phyloP scores from a whole-genome alignment of 192 early-diverging fungal species.

The Linnemannia zychae region DNA sequence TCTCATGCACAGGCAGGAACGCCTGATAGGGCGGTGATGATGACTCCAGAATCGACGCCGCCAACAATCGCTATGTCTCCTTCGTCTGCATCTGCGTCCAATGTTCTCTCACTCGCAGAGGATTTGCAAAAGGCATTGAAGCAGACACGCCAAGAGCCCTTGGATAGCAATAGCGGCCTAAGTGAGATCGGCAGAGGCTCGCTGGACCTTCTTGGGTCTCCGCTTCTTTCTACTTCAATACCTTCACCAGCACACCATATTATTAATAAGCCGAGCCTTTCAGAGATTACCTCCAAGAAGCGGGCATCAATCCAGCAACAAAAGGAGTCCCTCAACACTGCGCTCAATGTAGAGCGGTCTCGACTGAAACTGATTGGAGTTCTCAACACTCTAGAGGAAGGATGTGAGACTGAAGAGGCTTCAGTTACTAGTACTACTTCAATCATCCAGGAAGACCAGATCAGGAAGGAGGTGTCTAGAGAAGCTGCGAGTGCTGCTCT shows the following conservation, averaged over 20 bases:
- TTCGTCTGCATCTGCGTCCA: not conserved
- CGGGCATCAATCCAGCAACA: slow-evolving; percentile 4
- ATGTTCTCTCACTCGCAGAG: slow-evolving; percentile 18
- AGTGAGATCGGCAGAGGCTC: not conserved
- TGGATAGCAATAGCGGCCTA: not conserved
- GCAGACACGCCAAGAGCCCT: slow-evolving; percentile 4
- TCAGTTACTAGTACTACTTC: too few relatives aligned
- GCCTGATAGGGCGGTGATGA: not conserved
- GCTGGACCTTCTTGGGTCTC: not conserved
- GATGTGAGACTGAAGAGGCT: not conserved
- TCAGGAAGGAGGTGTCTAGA: not conserved
- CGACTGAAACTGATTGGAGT: slow-evolving; percentile 25
- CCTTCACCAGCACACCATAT: too few relatives aligned
- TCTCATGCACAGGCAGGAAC: not conserved
- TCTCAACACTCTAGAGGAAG: not conserved
- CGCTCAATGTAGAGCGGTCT: slow-evolving; percentile 7
- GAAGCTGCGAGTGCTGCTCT: not conserved
- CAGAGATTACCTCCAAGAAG: slow-evolving; percentile 37
- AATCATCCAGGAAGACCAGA: slow-evolving; percentile 3
- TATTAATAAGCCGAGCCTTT: slow-evolving; percentile 19
- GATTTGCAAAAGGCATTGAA: slow-evolving; percentile 22
- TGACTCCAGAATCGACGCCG: not conserved
- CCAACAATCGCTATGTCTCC: not conserved
- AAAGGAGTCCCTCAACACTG: not conserved
- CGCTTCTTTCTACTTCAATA: not conserved